Evolutionary conservation across 2,329 filamentous ascomycete genomes (phyloP).

Genomic region (Nemania sp.): DNA sequence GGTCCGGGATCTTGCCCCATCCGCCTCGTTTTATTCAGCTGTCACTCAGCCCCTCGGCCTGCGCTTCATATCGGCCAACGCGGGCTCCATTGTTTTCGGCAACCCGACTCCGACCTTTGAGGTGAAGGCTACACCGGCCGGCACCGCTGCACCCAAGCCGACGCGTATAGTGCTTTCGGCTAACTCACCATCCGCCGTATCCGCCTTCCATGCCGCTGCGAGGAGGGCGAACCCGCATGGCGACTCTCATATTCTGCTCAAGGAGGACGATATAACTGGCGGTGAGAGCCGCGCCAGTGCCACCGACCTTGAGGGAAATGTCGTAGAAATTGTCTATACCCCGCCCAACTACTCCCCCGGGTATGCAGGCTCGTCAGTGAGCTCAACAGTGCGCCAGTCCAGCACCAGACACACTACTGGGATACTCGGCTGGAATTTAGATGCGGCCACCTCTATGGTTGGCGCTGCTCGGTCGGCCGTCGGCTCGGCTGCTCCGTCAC

Average conservation of each 20-base stretch:
- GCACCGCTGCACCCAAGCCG: constrained; percentile 55
- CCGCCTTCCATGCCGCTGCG: constrained; percentile 77
- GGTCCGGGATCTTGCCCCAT: constrained; percentile 82
- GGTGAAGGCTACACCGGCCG: constrained; percentile 54
- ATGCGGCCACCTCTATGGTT: constrained; percentile 54
- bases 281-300: constrained; percentile 66
- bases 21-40: constrained; percentile 85
- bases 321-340: constrained; percentile 79
- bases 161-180: constrained; percentile 75
- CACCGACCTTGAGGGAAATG: constrained; percentile 85
- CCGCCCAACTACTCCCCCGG: constrained; percentile 53
- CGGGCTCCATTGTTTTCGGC: constrained; percentile 59
- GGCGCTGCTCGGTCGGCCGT: constrained; percentile 41
- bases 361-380: constrained; percentile 52
- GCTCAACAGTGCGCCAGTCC: constrained; percentile 52
- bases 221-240: constrained; percentile 67
- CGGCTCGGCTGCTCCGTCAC: constrained; percentile 39
- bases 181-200: constrained; percentile 72
- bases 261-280: constrained; percentile 41
- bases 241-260: constrained; percentile 45
- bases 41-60: constrained; percentile 83
- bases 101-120: constrained; percentile 57
- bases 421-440: constrained; percentile 64
- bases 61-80: constrained; percentile 67
- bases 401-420: constrained; percentile 57